Conservation (phyloP, 768 basidiomycete species). For the Tylopilus plumbeoviolaceoides region DNA sequence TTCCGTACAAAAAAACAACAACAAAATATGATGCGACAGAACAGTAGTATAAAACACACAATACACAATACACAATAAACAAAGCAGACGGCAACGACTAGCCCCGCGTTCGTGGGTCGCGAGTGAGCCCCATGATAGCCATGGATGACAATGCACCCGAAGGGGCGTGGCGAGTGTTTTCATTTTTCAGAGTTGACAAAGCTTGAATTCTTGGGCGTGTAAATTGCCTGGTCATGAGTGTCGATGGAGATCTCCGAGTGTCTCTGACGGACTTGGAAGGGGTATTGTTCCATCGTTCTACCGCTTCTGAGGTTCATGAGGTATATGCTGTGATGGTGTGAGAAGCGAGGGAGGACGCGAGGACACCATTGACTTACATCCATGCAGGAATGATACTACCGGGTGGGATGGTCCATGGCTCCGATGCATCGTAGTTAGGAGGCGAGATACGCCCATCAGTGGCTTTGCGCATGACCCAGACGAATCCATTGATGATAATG, state of each 20-base stretch:
- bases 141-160: not conserved
- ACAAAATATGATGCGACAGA: not conserved
- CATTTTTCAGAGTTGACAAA: conserved; percentile 29
- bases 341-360: not conserved
- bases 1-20: not conserved
- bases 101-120: conserved; percentile 14
- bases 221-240: conserved; percentile 25
- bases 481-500: conserved; percentile 67
- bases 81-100: conserved; percentile 12
- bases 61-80: conserved; percentile 30
- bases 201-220: conserved; percentile 24
- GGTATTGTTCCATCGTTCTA: conserved; percentile 15
- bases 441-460: conserved; percentile 61
- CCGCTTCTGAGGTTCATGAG: conserved; percentile 15
- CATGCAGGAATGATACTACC: conserved; percentile 65
- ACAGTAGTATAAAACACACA: conserved; percentile 4
- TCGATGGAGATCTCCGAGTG: conserved; percentile 32
- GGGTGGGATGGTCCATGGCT: conserved; percentile 69
- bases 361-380: conserved; percentile 45
- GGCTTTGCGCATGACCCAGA: conserved; percentile 51
- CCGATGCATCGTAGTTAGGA: conserved; percentile 57
- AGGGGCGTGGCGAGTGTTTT: not conserved
- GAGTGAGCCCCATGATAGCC: conserved; percentile 8
- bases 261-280: conserved; percentile 30
- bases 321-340: conserved; percentile 20